These are phyloP conservation scores for Phaeosphaeriaceae sp. DNA, from an alignment of 2,329 filamentous ascomycete species.

Conservation along the genomic window DNA sequence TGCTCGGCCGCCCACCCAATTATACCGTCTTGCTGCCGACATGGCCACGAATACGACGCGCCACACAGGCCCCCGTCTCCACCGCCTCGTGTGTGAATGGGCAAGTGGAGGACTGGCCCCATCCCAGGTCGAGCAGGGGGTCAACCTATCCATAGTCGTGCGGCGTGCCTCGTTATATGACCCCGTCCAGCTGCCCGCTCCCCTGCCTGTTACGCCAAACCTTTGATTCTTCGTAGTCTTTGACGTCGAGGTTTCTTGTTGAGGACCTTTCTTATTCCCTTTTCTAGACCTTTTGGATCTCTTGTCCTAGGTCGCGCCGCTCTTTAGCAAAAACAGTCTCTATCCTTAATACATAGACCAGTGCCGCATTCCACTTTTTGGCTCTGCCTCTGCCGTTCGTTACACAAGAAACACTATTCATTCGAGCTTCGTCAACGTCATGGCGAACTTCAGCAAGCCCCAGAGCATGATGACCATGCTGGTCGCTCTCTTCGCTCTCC, in stretches of 20 bases:
- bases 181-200: slow-evolving; percentile 30
- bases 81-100: slow-evolving; percentile 30
- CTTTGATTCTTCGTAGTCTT: slow-evolving; percentile 39
- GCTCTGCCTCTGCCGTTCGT: slow-evolving; percentile 15
- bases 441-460: slow-evolving; percentile 47
- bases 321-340: slow-evolving; percentile 35
- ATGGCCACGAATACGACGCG: slow-evolving; percentile 22
- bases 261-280: slow-evolving; percentile 21
- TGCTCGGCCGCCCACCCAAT: slow-evolving; percentile 22
- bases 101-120: slow-evolving; percentile 13
- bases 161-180: slow-evolving; percentile 38
- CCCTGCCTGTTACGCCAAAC: slow-evolving; percentile 28
- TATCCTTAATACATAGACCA: slow-evolving; percentile 12
- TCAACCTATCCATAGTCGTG: slow-evolving; percentile 26
- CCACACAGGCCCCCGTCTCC: slow-evolving; percentile 25
- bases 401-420: slow-evolving; percentile 4
- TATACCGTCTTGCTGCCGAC: slow-evolving; percentile 7
- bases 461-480: slow-evolving; percentile 41
- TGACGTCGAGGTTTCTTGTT: slow-evolving; percentile 36
- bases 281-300: slow-evolving; percentile 34
- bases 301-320: slow-evolving; percentile 41
- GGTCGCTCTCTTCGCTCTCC: slow-evolving; percentile 40
- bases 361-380: slow-evolving; percentile 18
- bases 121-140: slow-evolving; percentile 25
- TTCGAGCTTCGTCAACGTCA: slow-evolving; percentile 17